Evolutionary conservation across 257 asterid species (phyloP).

Genomic region (Verbascum thapsus): DNA sequence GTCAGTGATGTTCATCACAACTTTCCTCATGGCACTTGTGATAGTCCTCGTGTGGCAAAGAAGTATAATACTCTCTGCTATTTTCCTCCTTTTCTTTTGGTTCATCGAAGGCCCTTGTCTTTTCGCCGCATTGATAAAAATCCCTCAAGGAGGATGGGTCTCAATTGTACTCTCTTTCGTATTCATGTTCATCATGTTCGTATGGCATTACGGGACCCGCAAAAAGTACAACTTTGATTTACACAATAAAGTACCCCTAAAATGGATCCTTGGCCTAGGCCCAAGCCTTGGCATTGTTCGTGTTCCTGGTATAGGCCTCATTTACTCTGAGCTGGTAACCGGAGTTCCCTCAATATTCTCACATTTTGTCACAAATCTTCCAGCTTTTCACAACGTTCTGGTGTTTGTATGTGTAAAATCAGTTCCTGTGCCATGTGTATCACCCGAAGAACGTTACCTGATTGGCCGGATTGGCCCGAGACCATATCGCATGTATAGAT

Average conservation of each 20-base stretch:
- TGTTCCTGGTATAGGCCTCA: slow-evolving; percentile 93
- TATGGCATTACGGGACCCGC: slow-evolving; percentile 95
- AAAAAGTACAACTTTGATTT: slow-evolving; percentile 86
- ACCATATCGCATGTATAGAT: slow-evolving; percentile 89
- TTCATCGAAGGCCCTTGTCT: slow-evolving; percentile 65
- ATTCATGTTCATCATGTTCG: slow-evolving; percentile 75
- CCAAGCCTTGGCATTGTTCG: slow-evolving; percentile 95
- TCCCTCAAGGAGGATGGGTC: slow-evolving; percentile 97
- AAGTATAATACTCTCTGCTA: slow-evolving; percentile 47
- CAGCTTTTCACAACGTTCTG: slow-evolving; percentile 86
- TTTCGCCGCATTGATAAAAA: slow-evolving; percentile 58
- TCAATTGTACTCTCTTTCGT: slow-evolving; percentile 68
- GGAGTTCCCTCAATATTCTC: slow-evolving; percentile 95
- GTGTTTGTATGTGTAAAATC: slow-evolving; percentile 91
- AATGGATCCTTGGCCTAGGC: slow-evolving; percentile 87
- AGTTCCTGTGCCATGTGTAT: slow-evolving; percentile 81
- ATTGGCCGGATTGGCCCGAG: slow-evolving; percentile 93
- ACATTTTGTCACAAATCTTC: slow-evolving; percentile 89
- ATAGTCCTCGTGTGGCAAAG: slow-evolving; percentile 85
- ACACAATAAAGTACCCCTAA: slow-evolving; percentile 87
- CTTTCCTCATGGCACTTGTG: slow-evolving; percentile 88
- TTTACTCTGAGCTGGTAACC: slow-evolving; percentile 89
- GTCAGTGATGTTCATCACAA: slow-evolving; percentile 90
- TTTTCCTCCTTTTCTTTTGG: slow-evolving; percentile 74
- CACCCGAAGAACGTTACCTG: slow-evolving; percentile 90